These are phyloP conservation scores for Paracoccidioides brasiliensis DNA, from an alignment of 2,329 filamentous ascomycete genomes.

Conservation along the genomic window DNA sequence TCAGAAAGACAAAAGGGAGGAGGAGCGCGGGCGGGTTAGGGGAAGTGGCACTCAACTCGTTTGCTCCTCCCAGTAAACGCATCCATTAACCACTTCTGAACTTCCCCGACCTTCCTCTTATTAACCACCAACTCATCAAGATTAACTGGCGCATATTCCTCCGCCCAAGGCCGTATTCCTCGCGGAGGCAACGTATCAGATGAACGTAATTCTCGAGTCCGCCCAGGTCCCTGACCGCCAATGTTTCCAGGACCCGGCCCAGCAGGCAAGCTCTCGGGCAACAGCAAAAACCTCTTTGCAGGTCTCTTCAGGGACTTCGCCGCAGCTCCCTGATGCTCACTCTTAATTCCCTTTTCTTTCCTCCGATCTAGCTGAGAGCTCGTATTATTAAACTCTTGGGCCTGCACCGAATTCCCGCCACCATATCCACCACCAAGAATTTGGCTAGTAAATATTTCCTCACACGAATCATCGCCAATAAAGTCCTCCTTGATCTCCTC, in stretches of 20 bases:
- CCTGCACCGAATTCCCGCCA: not conserved
- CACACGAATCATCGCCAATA: constrained; percentile 28
- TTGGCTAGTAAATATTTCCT: constrained; percentile 25
- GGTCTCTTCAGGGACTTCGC: constrained; percentile 7
- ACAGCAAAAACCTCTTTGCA: constrained; percentile 18
- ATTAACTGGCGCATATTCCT: constrained; percentile 62
- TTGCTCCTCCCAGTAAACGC: constrained; percentile 48
- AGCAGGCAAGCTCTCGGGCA: constrained; percentile 7
- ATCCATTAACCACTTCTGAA: constrained; percentile 67
- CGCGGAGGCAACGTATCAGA: not conserved
- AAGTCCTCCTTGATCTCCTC: constrained; percentile 25
- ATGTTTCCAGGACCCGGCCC: too few species aligned
- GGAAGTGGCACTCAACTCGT: constrained; percentile 19
- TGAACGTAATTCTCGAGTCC: not conserved
- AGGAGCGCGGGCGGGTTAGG: not conserved
- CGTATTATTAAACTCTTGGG: not conserved
- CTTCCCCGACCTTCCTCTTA: constrained; percentile 83
- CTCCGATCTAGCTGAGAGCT: constrained; percentile 5
- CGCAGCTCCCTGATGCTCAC: not conserved
- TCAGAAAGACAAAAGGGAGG: not conserved
- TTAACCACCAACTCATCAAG: constrained; percentile 84
- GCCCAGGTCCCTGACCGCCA: not conserved
- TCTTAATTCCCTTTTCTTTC: not conserved
- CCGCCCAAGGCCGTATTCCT: constrained; percentile 66
- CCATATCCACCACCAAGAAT: constrained; percentile 13